Percentiles rank a stretch among this genome's conserved stretches.
Conservation (phyloP, 2,329 filamentous ascomycete genomes). For the Fusarium sp. region DNA sequence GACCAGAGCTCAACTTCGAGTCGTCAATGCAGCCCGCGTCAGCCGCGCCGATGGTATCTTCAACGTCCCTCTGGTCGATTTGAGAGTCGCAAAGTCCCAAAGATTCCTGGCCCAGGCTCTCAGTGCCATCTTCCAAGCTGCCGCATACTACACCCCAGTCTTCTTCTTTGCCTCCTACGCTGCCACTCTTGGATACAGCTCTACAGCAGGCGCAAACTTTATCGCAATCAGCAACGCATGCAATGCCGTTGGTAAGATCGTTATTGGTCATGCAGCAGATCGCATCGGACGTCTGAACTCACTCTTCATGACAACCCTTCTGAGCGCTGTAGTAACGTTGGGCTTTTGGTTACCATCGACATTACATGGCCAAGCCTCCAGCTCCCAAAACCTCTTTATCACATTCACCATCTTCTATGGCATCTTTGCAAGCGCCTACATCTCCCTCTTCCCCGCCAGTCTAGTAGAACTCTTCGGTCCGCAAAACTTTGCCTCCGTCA, state of each 20-base stretch:
- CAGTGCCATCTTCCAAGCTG: background rate
- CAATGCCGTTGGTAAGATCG: constrained; percentile 17
- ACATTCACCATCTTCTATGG: background rate
- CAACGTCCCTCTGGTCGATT: background rate
- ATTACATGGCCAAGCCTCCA: background rate
- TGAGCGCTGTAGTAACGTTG: background rate
- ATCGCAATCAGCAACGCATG: constrained; percentile 21
- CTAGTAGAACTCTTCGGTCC: background rate
- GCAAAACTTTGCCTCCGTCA: background rate
- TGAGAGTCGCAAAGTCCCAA: background rate
- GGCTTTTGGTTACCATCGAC: background rate
- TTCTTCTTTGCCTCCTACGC: constrained; percentile 13
- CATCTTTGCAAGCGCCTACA: background rate
- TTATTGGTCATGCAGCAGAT: background rate
- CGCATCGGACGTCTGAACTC: background rate
- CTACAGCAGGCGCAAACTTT: constrained; percentile 11
- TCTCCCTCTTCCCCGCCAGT: background rate
- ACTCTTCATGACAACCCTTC: background rate
- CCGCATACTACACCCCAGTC: background rate
- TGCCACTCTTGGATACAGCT: constrained; percentile 11
- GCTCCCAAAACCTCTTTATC: background rate
- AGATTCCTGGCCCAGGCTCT: background rate
- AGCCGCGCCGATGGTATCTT: background rate
- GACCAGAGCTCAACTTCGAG: background rate
- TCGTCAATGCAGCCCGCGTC: background rate